phyloP scores from a whole-genome alignment of 2,329 filamentous ascomycete species.

The Microsporum ferrugineum region DNA sequence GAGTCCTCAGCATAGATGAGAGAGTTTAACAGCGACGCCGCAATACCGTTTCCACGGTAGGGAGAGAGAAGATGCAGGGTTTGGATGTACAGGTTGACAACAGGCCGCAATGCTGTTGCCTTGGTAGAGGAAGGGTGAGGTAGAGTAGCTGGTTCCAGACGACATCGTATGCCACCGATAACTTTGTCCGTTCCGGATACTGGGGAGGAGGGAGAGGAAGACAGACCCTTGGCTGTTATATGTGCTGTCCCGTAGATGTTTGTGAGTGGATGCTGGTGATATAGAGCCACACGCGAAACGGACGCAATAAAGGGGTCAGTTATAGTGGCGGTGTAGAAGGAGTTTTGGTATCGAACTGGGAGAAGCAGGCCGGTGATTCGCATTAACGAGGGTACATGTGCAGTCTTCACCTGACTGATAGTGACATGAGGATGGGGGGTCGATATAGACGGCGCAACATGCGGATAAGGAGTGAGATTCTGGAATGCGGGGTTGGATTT shows the following conservation, averaged over 20 bases:
- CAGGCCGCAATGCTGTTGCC: slow-evolving; percentile 10
- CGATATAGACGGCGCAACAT: slow-evolving; percentile 14
- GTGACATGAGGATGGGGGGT: slow-evolving; percentile 41
- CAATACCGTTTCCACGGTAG: slow-evolving; percentile 48
- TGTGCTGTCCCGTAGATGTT: slow-evolving; percentile 14
- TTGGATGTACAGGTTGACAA: slow-evolving; percentile 47
- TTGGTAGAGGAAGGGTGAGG: slow-evolving; percentile 14
- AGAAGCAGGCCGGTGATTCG: slow-evolving; percentile 48
- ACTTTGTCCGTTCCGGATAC: slow-evolving; percentile 29
- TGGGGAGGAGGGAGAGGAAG: slow-evolving; percentile 14
- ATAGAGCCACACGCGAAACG: slow-evolving; percentile 49
- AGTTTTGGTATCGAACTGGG: slow-evolving; percentile 49
- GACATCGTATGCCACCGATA: slow-evolving; percentile 40
- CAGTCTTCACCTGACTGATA: slow-evolving; percentile 41
- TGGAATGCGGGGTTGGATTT: slow-evolving; percentile 22
- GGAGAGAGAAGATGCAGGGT: slow-evolving; percentile 50
- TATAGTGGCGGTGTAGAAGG: slow-evolving; percentile 51
- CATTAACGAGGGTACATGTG: slow-evolving; percentile 45
- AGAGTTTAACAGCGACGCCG: slow-evolving; percentile 42
- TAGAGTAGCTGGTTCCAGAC: slow-evolving; percentile 26
- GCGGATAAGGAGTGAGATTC: slow-evolving; percentile 17
- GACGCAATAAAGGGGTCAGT: slow-evolving; percentile 42
- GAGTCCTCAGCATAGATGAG: slow-evolving; percentile 23
- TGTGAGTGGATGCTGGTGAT: slow-evolving; percentile 38
- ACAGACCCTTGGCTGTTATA: slow-evolving; percentile 8